A percentile compares a stretch with the other conserved stretches of the same genome.
Conservation (phyloP, 1,139 yeast genomes). For the Lodderomyces orthopsilosis region DNA sequence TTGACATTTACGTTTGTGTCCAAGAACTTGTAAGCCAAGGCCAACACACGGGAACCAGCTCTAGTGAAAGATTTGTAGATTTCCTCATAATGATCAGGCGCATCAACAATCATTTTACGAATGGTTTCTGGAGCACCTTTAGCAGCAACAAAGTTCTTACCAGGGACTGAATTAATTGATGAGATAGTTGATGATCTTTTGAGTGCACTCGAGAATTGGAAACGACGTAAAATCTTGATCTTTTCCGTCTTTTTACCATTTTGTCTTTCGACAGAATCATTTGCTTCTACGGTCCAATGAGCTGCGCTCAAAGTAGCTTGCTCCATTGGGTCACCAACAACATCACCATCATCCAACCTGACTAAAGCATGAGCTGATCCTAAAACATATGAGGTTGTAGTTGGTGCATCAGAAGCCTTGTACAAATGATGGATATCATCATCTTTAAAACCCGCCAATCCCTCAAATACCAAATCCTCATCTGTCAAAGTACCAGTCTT, state of each 20-base stretch:
- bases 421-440: constrained; percentile 57
- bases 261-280: constrained; percentile 59
- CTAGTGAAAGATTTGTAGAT: constrained; percentile 89
- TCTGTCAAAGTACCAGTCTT: constrained; percentile 98
- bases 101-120: constrained; percentile 64
- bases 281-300: constrained; percentile 77
- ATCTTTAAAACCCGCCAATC: constrained; percentile 78
- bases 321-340: constrained; percentile 99
- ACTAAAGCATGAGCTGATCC: constrained; percentile 98
- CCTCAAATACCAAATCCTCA: constrained; percentile 94
- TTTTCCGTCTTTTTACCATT: constrained; percentile 45
- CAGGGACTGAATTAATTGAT: constrained; percentile 46
- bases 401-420: constrained; percentile 59
- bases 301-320: constrained; percentile 90
- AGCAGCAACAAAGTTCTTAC: constrained; percentile 73
- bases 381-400: constrained; percentile 66
- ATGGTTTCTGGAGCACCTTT: constrained; percentile 99
- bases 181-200: constrained; percentile 94
- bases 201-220: constrained; percentile 94
- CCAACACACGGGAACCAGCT: constrained; percentile 94
- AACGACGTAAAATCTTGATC: constrained; percentile 80
- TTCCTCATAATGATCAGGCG: constrained; percentile 81
- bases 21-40: constrained; percentile 80
- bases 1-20: constrained; percentile 49
- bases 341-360: constrained; percentile 89